These are phyloP conservation scores for Medicago ruthenica DNA, from an alignment of 306 rosid genomes.

Conservation along the genomic window DNA sequence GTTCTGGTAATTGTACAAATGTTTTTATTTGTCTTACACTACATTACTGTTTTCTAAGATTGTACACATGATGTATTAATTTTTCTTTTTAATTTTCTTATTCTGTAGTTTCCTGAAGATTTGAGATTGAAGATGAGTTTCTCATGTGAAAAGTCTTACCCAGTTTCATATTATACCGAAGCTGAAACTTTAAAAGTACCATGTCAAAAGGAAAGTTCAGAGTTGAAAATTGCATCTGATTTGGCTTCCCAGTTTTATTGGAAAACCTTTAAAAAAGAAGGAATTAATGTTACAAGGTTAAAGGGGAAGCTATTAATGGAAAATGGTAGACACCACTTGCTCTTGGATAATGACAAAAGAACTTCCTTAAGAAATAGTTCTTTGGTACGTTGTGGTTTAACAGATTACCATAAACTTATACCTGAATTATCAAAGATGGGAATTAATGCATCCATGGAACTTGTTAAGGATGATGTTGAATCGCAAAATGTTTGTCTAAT, in stretches of 20 bases:
- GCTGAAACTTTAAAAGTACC: constrained; percentile 55
- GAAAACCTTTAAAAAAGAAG: constrained; percentile 60
- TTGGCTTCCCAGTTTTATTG: constrained; percentile 69
- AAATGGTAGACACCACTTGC: constrained; percentile 57
- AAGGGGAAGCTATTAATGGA: constrained; percentile 64
- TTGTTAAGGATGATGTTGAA: constrained; percentile 38
- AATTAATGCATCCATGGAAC: constrained; percentile 56
- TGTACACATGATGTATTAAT: constrained; percentile 8
- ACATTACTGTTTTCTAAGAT: constrained; percentile 9
- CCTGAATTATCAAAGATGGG: constrained; percentile 63
- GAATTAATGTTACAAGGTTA: constrained; percentile 59
- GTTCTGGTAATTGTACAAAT: constrained; percentile 59
- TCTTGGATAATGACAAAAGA: constrained; percentile 40
- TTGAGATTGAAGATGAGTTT: constrained; percentile 48
- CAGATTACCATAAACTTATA: constrained; percentile 60
- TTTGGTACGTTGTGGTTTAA: constrained; percentile 61
- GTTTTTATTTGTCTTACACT: neutral
- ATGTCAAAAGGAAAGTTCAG: constrained; percentile 52
- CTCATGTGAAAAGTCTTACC: constrained; percentile 49
- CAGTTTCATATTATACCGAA: constrained; percentile 58
- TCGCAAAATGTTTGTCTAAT: constrained; percentile 39
- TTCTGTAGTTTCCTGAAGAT: constrained; percentile 67
- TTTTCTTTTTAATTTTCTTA: constrained; percentile 7
- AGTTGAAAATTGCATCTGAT: constrained; percentile 62
- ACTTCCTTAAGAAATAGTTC: constrained; percentile 42